A percentile compares a stretch with the other conserved stretches of the same genome.
Evolutionary conservation across 805 yeast species (phyloP).

Genomic region (Lipomyces yamanashiensis): DNA sequence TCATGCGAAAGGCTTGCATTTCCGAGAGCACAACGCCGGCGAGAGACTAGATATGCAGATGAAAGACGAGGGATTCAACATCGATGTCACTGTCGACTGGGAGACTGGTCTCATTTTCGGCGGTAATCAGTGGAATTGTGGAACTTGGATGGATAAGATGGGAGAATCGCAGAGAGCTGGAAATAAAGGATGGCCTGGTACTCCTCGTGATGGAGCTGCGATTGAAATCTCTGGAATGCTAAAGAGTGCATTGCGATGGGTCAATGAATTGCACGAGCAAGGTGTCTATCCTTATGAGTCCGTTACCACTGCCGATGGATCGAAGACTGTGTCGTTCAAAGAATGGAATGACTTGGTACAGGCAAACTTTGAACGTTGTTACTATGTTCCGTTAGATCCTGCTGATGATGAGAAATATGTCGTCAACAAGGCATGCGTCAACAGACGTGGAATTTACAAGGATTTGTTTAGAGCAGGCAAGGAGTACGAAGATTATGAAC

Average conservation of each 20-base stretch:
- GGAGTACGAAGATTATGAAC: constrained; percentile 89
- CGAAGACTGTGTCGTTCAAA: constrained; percentile 57
- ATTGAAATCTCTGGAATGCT: constrained; percentile 87
- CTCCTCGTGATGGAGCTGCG: constrained; percentile 98
- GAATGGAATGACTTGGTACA: constrained; percentile 77
- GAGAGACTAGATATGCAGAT: constrained; percentile 84
- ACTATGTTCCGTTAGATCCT: constrained; percentile 71
- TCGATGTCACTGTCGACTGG: constrained; percentile 84
- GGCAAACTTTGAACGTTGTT: constrained; percentile 77
- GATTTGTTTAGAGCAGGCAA: constrained; percentile 82
- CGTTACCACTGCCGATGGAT: constrained; percentile 61
- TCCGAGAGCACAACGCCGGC: constrained; percentile 96
- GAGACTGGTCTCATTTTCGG: constrained; percentile 84
- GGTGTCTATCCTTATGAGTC: constrained; percentile 62
- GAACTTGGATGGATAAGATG: constrained; percentile 99
- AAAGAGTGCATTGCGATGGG: constrained; percentile 84
- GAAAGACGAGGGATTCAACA: constrained; percentile 91
- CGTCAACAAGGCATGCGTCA: constrained; percentile 66
- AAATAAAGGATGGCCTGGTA: constrained; percentile 91
- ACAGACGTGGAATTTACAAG: constrained; percentile 93
- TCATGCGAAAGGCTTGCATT: constrained; percentile 86
- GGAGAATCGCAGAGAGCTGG: constrained; percentile 88
- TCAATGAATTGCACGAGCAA: constrained; percentile 57
- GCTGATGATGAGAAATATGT: constrained; percentile 64
- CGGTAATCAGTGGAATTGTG: constrained; percentile 91